Conservation (phyloP, 2,329 filamentous ascomycete species). For the Aspergillus nomiae region DNA sequence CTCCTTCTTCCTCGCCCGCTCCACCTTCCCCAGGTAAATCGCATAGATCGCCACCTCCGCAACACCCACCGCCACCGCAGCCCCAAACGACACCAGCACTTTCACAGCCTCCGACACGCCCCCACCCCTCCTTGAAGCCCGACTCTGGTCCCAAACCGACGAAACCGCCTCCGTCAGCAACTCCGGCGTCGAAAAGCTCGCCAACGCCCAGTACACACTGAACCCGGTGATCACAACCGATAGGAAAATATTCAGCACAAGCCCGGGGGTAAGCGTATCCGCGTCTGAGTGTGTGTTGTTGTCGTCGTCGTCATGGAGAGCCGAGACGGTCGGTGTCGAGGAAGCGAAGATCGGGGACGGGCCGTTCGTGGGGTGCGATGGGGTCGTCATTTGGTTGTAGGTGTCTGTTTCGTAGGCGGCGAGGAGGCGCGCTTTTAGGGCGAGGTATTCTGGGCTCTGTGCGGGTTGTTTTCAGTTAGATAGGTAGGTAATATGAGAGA, state of each 20-base stretch:
- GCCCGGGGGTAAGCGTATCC: conserved; percentile 51
- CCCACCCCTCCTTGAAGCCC: conserved; percentile 13
- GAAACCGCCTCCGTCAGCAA: conserved; percentile 27
- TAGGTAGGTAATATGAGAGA: too few relatives aligned
- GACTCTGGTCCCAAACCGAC: conserved; percentile 5
- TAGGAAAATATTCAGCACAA: conserved; percentile 88
- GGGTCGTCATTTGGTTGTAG: conserved; percentile 75
- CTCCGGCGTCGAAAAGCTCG: conserved; percentile 38
- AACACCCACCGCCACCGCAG: conserved; percentile 46
- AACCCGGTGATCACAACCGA: conserved; percentile 72
- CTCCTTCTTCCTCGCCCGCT: conserved; percentile 41
- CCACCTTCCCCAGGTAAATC: conserved; percentile 48
- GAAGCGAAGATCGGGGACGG: conserved; percentile 52
- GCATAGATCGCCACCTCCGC: conserved; percentile 51
- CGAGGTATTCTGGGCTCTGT: conserved; percentile 75
- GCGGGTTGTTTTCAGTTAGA: neutral
- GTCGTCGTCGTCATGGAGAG: conserved; percentile 46
- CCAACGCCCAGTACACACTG: conserved; percentile 48
- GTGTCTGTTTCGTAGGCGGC: conserved; percentile 77
- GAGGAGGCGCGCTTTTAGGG: conserved; percentile 82
- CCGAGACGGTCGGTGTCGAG: conserved; percentile 58
- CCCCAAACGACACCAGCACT: conserved; percentile 44
- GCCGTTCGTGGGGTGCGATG: conserved; percentile 55
- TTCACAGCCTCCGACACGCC: conserved; percentile 36
- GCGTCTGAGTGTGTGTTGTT: conserved; percentile 35